phyloP scores from a whole-genome alignment of 768 basidiomycete species.

The Suillus occidentalis region DNA sequence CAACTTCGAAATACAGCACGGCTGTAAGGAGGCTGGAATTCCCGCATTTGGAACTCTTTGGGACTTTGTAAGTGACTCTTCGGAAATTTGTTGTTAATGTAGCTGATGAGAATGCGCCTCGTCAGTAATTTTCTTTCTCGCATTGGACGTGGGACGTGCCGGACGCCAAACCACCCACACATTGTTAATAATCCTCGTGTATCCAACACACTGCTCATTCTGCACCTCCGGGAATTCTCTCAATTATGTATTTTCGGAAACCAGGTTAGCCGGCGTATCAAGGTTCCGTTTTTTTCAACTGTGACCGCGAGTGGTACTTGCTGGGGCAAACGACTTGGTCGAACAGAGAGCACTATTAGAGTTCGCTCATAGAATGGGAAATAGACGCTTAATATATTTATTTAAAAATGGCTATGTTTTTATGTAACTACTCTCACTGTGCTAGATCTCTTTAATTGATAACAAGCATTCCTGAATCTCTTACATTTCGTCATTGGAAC shows the following conservation, averaged over 20 bases:
- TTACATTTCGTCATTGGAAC: constrained; percentile 6
- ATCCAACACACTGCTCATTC: constrained; percentile 9
- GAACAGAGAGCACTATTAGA: constrained; percentile 16
- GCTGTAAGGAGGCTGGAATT: constrained; percentile 68
- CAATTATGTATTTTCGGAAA: constrained; percentile 6
- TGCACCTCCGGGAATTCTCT: constrained; percentile 2
- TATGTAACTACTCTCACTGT: constrained; percentile 1
- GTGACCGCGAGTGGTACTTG: constrained; percentile 8
- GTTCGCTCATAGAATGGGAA: constrained; percentile 7
- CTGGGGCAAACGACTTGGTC: constrained; percentile 12
- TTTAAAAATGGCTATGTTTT: constrained; percentile 7
- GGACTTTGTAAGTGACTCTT: constrained; percentile 52
- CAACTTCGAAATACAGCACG: constrained; percentile 78
- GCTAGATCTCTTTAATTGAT: background rate
- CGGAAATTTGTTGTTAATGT: constrained; percentile 4
- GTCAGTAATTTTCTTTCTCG: constrained; percentile 23
- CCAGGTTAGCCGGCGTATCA: constrained; percentile 8
- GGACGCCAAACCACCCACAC: background rate
- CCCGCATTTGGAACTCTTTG: constrained; percentile 70
- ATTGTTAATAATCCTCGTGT: constrained; percentile 11
- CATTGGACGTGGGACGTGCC: constrained; percentile 9
- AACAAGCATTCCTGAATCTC: background rate
- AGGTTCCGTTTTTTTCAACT: constrained; percentile 7
- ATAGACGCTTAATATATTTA: constrained; percentile 12
- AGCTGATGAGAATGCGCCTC: constrained; percentile 5